These are phyloP conservation scores for Didymella keratinophila DNA, from an alignment of 2,329 filamentous ascomycete genomes.

Conservation along the genomic window DNA sequence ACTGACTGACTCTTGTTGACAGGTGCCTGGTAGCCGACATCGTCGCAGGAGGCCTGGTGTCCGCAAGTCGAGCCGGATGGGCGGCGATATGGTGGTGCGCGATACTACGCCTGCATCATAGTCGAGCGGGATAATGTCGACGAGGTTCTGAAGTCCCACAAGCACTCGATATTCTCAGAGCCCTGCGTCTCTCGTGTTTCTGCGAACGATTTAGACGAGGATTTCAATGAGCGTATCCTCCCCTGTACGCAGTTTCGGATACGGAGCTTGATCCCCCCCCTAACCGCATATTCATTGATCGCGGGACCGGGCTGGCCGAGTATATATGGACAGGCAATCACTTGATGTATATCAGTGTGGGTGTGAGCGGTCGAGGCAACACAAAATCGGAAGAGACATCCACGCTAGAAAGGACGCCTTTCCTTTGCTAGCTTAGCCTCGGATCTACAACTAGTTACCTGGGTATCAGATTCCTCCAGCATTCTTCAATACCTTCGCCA, in stretches of 20 bases:
- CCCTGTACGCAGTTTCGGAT: neutral
- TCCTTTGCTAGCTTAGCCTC: neutral
- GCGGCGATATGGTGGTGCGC: too few relatives aligned
- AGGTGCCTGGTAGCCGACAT: too few relatives aligned
- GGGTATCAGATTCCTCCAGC: too few relatives aligned
- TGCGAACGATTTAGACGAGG: neutral
- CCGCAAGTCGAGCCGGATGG: too few relatives aligned
- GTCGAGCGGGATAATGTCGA: neutral
- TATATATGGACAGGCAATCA: neutral
- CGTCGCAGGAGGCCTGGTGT: too few relatives aligned
- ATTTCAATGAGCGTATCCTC: neutral
- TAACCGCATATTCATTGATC: neutral
- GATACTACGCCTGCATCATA: neutral
- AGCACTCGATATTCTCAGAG: neutral
- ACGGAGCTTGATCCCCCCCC: neutral
- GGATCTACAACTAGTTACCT: neutral
- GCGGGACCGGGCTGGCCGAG: too few relatives aligned
- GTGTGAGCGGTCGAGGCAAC: neutral
- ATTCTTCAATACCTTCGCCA: too few relatives aligned
- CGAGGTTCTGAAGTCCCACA: neutral
- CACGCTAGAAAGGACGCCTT: neutral
- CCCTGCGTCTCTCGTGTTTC: neutral
- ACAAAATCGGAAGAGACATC: neutral
- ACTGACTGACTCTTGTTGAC: too few relatives aligned
- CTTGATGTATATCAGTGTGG: neutral